These are phyloP conservation scores for Kodamaea arcana DNA, from an alignment of 1,139 yeast genomes.

Conservation along the genomic window DNA sequence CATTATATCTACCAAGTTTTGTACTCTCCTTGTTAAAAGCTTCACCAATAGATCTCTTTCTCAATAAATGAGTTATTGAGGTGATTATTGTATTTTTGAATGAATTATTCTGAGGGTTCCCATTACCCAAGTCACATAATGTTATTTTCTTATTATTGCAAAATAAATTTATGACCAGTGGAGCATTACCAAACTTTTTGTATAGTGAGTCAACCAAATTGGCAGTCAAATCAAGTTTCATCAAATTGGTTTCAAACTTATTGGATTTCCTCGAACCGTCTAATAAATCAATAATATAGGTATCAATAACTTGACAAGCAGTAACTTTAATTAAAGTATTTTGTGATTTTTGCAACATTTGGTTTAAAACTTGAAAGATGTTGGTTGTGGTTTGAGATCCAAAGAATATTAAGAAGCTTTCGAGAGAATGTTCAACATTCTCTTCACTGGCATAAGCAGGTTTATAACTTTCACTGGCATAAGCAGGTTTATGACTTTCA, in stretches of 20 bases:
- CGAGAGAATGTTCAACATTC: too few relatives aligned
- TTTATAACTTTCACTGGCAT: too few relatives aligned
- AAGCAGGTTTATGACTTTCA: too few relatives aligned
- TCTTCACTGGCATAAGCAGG: too few relatives aligned
- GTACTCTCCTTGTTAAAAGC: not conserved
- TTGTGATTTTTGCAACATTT: slow-evolving; percentile 7
- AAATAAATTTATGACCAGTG: slow-evolving; percentile 25
- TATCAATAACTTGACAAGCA: slow-evolving; percentile 30
- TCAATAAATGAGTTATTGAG: not conserved
- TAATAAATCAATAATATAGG: slow-evolving; percentile 26
- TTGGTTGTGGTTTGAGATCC: slow-evolving; percentile 35
- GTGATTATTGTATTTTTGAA: too few relatives aligned
- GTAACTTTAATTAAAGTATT: slow-evolving; percentile 14
- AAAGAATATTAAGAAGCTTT: slow-evolving; percentile 21
- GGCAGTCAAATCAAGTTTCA: slow-evolving; percentile 9
- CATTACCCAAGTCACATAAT: slow-evolving; percentile 32
- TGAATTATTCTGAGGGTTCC: slow-evolving; percentile 10
- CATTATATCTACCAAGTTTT: not conserved
- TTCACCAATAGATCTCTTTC: not conserved
- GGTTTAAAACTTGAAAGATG: slow-evolving; percentile 14
- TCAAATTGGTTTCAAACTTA: slow-evolving; percentile 16
- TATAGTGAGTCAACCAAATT: slow-evolving; percentile 13
- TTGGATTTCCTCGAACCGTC: slow-evolving; percentile 9
- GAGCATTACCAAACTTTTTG: slow-evolving; percentile 22
- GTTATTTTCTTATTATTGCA: slow-evolving; percentile 19